Percentiles rank a stretch among this genome's conserved stretches.
These are phyloP conservation scores for Cinchona pubescens DNA, from an alignment of 257 asterid species.

Conservation along the genomic window DNA sequence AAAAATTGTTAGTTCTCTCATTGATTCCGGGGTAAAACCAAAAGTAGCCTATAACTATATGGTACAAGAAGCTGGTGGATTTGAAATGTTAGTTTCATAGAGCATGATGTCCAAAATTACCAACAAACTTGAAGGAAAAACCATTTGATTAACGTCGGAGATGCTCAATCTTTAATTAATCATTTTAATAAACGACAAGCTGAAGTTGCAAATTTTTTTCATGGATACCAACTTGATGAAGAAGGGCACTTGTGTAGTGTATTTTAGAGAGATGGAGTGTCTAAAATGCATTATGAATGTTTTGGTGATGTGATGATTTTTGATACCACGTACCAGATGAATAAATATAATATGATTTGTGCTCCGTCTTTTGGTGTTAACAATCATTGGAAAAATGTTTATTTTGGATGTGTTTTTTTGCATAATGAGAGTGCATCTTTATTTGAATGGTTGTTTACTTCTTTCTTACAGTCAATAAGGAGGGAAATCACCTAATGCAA, in stretches of 20 bases:
- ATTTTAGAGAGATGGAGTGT: background rate
- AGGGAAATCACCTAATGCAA: background rate
- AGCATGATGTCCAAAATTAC: too few relatives aligned
- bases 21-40: background rate
- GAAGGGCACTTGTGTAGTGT: background rate
- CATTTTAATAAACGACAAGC: slow-evolving; percentile 1
- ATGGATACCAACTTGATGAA: slow-evolving; percentile 11
- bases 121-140: background rate
- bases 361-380: slow-evolving; percentile 19
- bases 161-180: background rate
- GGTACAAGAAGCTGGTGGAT: background rate
- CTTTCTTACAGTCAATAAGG: slow-evolving; percentile 7
- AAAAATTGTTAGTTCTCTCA: background rate
- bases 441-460: background rate
- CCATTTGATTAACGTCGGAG: too few relatives aligned
- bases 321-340: slow-evolving; percentile 9
- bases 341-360: slow-evolving; percentile 12
- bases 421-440: background rate
- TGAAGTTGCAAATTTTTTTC: background rate
- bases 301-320: slow-evolving; percentile 19
- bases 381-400: slow-evolving; percentile 3
- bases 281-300: slow-evolving; percentile 11
- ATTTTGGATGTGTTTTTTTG: background rate
- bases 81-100: background rate
- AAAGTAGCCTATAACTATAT: background rate